These are phyloP conservation scores for Cyclotella sp. DNA, from an alignment of 108 stramenopile genomes.

Conservation along the genomic window DNA sequence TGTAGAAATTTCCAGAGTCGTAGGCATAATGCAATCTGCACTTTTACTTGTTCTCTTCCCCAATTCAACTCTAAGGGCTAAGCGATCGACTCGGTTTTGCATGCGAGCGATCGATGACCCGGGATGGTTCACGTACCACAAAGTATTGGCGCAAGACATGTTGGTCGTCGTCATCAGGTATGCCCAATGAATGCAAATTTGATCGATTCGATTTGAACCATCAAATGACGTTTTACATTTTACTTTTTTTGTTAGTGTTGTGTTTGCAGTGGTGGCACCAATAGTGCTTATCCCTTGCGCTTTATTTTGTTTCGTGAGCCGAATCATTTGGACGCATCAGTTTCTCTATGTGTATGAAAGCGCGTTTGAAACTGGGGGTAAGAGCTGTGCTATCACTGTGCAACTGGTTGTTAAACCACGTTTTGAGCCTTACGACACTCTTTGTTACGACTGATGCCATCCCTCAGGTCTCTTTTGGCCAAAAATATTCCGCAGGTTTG, in stretches of 20 bases:
- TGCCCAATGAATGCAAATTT: too few relatives aligned
- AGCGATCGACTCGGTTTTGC: constrained; percentile 64
- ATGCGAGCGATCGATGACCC: constrained; percentile 90
- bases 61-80: constrained; percentile 77
- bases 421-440: background rate
- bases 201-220: too few relatives aligned
- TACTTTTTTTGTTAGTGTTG: constrained; percentile 46
- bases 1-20: constrained; percentile 79
- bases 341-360: constrained; percentile 92
- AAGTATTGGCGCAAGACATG: constrained; percentile 94
- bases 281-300: constrained; percentile 86
- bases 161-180: constrained; percentile 81
- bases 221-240: too few relatives aligned
- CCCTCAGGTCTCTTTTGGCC: constrained; percentile 83
- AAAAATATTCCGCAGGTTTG: constrained; percentile 89
- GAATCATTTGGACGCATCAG: constrained; percentile 93
- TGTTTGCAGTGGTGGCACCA: constrained; percentile 92
- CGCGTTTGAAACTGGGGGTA: constrained; percentile 91
- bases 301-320: constrained; percentile 78
- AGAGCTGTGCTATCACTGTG: background rate
- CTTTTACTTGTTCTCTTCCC: constrained; percentile 71
- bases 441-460: background rate
- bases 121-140: constrained; percentile 92
- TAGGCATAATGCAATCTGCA: constrained; percentile 69
- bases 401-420: too few relatives aligned